Base-by-base conservation (phyloP, 345 rosid species). In the Psidium friedrichsthalianum region DNA sequence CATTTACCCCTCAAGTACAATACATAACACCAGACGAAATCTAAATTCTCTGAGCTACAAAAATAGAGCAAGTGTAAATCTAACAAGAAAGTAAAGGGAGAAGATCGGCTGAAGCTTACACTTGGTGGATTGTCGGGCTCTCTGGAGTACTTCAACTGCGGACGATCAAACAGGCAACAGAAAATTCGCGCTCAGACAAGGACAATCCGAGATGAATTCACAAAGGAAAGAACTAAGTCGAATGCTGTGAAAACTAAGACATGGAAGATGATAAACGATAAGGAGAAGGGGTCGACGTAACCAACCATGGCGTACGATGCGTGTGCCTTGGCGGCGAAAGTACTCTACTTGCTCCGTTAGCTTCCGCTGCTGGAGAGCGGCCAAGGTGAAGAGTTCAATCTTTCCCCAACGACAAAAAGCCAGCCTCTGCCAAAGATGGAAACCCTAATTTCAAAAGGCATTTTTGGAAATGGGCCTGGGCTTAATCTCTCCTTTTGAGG, bases 61-160 rank as follows among this genome's bases (percentile, higher is more conserved):
- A 51, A 13, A 5, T 25, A 47, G 14, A 84, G 11, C 52, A 3
- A 51, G 52, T 51, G 52, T 51, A 2, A 51, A 2, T 11, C 11
- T 10, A 51, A 11, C 0, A 24, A 22, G 27, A 12, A 3, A 4
- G 44, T 1, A 22, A 49, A 82, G 61, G 20, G 24, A 83, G 14
- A n/a, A 40, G 11, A 85, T 83, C 58, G 24, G 51, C 52, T 12
- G 53, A 12, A 29, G 80, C 92, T 90, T 89, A 93, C 98, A 93
- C 90, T 94, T 95, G 91, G 95, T 95, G n/a, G 90, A 86, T 95
- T 94, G 74, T 92, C 94, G 11, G 96, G 95, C 85, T 95, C 96
- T 87, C 92, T 91, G 20, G 95, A 93, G 83, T 95, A 95, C 93
- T 94, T 94, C 91, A 93, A 94, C 95, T 94, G 89, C 87, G 7